Base-by-base conservation (phyloP, 495 filamentous ascomycete genomes). In the Aspergillus asperescens region DNA sequence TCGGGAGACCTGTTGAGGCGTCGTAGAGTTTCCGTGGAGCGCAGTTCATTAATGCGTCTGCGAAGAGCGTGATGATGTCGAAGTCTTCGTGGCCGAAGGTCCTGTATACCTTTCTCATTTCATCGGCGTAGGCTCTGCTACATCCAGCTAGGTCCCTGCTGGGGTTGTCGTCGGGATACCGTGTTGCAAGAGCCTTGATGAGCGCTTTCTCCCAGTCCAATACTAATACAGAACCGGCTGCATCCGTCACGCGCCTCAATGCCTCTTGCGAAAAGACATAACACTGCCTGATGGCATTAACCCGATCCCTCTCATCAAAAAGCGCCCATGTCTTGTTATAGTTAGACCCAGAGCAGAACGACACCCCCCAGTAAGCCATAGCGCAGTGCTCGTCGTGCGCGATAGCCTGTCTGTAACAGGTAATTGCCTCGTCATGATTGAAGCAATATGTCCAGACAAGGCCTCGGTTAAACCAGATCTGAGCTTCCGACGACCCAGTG, bases 241-340 rank as follows among this genome's bases (percentile, higher is more conserved):
- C n/a, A n/a, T n/a, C n/a, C n/a, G n/a, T n/a, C n/a, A n/a, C n/a
- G n/a, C n/a, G n/a, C n/a, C n/a, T n/a, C n/a, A n/a, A n/a, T n/a
- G n/a, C n/a, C n/a, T n/a, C n/a, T n/a, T n/a, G n/a, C n/a, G n/a
- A n/a, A n/a, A n/a, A n/a, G n/a, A n/a, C n/a, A n/a, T n/a, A n/a
- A n/a, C n/a, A n/a, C n/a, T n/a, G n/a, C n/a, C n/a, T n/a, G n/a
- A n/a, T n/a, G n/a, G n/a, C n/a, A n/a, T n/a, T n/a, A n/a, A n/a
- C n/a, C n/a, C n/a, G n/a, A n/a, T n/a, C n/a, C n/a, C n/a, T n/a
- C n/a, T n/a, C n/a, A 50, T 86, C 85, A 52, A 87, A 87, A 19
- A 77, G 61, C 4, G 78, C 68, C 85, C 84, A 88, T 0, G 83
- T 80, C 61, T 86, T 87, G 60, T 88, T 87, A 65, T 87, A 88